Evolutionary conservation across 2,329 filamentous ascomycete species (phyloP).

Genomic region (Penicillium olsonii): DNA sequence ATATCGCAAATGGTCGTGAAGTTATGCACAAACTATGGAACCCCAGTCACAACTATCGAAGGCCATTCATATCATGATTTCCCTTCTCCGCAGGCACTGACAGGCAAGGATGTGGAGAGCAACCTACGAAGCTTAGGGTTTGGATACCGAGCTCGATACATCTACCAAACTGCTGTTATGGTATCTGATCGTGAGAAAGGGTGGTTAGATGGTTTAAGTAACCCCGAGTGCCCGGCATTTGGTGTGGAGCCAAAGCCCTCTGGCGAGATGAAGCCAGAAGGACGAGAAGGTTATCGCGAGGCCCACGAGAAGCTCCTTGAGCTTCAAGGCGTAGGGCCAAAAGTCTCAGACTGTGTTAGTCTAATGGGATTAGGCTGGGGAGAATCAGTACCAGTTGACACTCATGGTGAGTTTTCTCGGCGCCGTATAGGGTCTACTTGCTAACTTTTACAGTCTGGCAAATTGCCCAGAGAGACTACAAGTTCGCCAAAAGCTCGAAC

Average conservation of each 20-base stretch:
- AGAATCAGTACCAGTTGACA: slow-evolving; percentile 93
- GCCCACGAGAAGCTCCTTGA: slow-evolving; percentile 79
- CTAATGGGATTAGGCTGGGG: slow-evolving; percentile 96
- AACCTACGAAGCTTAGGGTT: slow-evolving; percentile 83
- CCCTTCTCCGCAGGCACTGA: slow-evolving; percentile 73
- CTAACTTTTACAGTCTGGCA: slow-evolving; percentile 71
- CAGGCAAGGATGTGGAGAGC: slow-evolving; percentile 71
- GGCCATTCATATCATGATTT: slow-evolving; percentile 82
- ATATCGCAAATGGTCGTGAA: slow-evolving; percentile 98
- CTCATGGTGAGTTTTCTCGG: slow-evolving; percentile 61
- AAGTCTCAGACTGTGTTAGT: slow-evolving; percentile 95
- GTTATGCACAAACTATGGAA: slow-evolving; percentile 82
- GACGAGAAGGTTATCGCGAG: slow-evolving; percentile 68
- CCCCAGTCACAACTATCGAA: slow-evolving; percentile 69
- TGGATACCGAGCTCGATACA: slow-evolving; percentile 91
- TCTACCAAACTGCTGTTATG: slow-evolving; percentile 79
- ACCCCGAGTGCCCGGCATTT: slow-evolving; percentile 69
- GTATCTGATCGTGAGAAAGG: slow-evolving; percentile 66
- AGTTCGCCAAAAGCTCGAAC: slow-evolving; percentile 78
- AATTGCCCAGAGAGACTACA: slow-evolving; percentile 94
- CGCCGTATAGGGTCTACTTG: not conserved
- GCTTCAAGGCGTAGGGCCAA: slow-evolving; percentile 88
- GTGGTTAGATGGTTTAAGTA: slow-evolving; percentile 78
- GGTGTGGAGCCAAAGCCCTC: slow-evolving; percentile 47
- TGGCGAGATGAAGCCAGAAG: slow-evolving; percentile 52